Evolutionary conservation across 2,329 filamentous ascomycete species (phyloP).

Genomic region (Fusarium buharicum): DNA sequence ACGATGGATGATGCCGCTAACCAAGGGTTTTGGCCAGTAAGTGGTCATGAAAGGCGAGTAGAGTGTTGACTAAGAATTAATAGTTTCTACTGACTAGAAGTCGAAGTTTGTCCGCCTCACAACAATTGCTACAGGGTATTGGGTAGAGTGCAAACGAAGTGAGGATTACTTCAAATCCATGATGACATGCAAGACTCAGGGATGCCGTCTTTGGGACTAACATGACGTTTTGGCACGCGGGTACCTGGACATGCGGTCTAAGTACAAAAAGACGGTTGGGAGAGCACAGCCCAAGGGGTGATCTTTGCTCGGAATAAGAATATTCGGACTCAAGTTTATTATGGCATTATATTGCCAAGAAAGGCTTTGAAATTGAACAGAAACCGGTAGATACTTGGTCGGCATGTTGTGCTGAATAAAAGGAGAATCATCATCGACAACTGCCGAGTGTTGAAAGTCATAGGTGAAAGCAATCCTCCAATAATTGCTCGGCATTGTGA

Average conservation of each 20-base stretch:
- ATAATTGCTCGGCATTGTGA: slow-evolving; percentile 2
- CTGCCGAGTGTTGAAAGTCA: neutral
- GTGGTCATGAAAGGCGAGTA: slow-evolving; percentile 7
- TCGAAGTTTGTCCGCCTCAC: slow-evolving; percentile 13
- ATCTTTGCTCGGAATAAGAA: slow-evolving; percentile 2
- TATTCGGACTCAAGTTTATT: neutral
- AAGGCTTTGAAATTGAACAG: neutral
- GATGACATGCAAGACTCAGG: neutral
- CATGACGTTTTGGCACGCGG: slow-evolving; percentile 20
- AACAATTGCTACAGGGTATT: neutral
- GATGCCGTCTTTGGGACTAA: neutral
- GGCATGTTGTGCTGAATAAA: too few species aligned
- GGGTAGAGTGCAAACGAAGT: neutral
- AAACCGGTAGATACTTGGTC: neutral
- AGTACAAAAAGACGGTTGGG: neutral
- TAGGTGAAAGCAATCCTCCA: slow-evolving; percentile 3
- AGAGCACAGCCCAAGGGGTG: slow-evolving; percentile 18
- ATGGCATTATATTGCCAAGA: neutral
- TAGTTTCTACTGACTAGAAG: slow-evolving; percentile 3
- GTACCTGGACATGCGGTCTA: slow-evolving; percentile 12
- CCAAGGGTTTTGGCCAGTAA: slow-evolving; percentile 7
- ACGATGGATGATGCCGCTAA: slow-evolving; percentile 19
- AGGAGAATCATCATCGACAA: neutral
- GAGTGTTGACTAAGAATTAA: slow-evolving; percentile 8
- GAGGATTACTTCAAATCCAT: neutral